Evolutionary conservation across 805 yeast genomes (phyloP), one percentile per base, ranked within the genome.

Genomic region (Cephaloascus albidus): DNA sequence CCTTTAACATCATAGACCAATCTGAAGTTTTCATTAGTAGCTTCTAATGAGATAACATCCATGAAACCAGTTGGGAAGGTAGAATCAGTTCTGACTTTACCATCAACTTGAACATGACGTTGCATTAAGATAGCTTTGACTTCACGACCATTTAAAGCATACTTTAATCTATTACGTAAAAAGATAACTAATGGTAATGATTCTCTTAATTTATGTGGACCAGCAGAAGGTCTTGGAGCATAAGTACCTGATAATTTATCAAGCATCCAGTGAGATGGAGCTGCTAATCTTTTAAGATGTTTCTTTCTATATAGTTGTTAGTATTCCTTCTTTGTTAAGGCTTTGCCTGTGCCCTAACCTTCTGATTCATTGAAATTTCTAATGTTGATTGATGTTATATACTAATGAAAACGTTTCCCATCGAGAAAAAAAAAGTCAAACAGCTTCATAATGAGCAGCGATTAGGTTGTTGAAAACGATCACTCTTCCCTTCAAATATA

Each of bases 251-350:
- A 54, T 58, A 56, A 54, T 45, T 56, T 56, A 59, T 56, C 61
- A 60, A 56, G 55, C 61, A 56, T 56, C 61, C 61, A 56, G 58
- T 56, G 61, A 52, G 58, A 53, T 54, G 61, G 61, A 40, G 61
- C 61, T 46, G 61, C 61, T 49, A 56, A 55, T 55, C 60, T 57
- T 57, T 57, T 55, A 50, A 55, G 54, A 51, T 55, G 60, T 55
- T 57, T 57, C 55, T 55, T 57, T 45, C 33, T 31, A n/a, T 10
- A 31, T 10, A 15, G 33, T 12, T 14, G 33, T 31, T 31, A 31
- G 33, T 31, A 31, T n/a, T 8, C 6, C 15, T 16, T 8, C 8
- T 10, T n/a, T 14, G 12, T 23, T 23, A 23, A 6, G 6, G 28
- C 28, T 23, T n/a, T n/a, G n/a, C n/a, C n/a, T n/a, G n/a, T n/a